A percentile compares a stretch with the other conserved stretches of the same genome.
Conservation (phyloP, 805 yeast genomes). For the Spathaspora arborariae region DNA sequence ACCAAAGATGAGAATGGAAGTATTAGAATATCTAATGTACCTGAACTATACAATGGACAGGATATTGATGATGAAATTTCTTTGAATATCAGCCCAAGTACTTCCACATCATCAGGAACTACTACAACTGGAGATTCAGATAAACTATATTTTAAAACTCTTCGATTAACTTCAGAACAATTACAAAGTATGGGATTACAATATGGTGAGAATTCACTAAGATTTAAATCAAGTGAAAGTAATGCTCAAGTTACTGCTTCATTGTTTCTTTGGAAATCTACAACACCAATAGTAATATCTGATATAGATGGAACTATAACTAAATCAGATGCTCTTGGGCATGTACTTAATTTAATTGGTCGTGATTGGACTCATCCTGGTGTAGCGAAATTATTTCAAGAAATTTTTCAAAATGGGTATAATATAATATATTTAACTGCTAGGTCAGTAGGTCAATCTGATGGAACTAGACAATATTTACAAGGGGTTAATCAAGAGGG, state of each 20-base stretch:
- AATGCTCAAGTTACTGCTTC: conserved; percentile 71
- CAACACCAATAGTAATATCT: conserved; percentile 88
- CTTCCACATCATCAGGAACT: conserved; percentile 1
- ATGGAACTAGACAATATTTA: conserved; percentile 80
- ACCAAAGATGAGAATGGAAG: conserved; percentile 64
- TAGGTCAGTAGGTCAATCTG: conserved; percentile 93
- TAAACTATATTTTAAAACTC: conserved; percentile 70
- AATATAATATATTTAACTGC: conserved; percentile 93
- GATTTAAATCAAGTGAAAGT: conserved; percentile 79
- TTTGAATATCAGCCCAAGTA: conserved; percentile 16
- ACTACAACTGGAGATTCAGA: conserved; percentile 14
- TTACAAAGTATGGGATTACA: conserved; percentile 67
- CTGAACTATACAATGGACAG: conserved; percentile 19
- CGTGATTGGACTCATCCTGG: conserved; percentile 98
- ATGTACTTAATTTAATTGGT: conserved; percentile 88
- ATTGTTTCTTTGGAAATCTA: conserved; percentile 77
- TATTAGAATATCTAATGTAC: conserved; percentile 45
- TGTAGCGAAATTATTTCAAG: conserved; percentile 88
- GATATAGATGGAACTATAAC: conserved; percentile 99
- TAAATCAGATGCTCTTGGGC: conserved; percentile 96
- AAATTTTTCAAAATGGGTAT: conserved; percentile 83
- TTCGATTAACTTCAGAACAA: conserved; percentile 89
- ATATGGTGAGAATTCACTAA: conserved; percentile 74
- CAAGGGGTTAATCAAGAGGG: conserved; percentile 74
- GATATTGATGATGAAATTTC: conserved; percentile 68